Base-by-base conservation (phyloP, 2,329 filamentous ascomycete genomes). In the Alternaria sp. region DNA sequence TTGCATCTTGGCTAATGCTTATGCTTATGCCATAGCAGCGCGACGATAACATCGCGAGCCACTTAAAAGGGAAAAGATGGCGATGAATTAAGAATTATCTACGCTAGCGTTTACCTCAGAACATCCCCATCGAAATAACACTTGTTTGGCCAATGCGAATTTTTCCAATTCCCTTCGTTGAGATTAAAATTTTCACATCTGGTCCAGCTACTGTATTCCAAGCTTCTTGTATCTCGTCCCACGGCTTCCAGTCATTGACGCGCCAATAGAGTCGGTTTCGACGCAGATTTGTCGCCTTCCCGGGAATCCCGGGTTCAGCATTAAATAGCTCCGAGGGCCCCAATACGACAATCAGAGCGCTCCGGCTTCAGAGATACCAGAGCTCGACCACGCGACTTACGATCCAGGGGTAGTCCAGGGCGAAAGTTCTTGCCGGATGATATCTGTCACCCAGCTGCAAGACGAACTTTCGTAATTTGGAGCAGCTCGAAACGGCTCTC, bases 291-390 rank as follows among this genome's bases (percentile, higher is more conserved):
- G 41, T 28, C 36, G 41, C 44, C 14, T 58, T 49, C 26, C 42
- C 17, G 41, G 41, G 33, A 28, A 58, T 13, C 10, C 31, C 31
- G 11, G 31, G 31, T 33, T 33, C 10, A 11, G 10, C 11, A 11
- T 33, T 33, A 10, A 10, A 10, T 11, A 17, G 9, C 17, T 17
- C 14, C 33, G 40, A 8, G 9, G 3, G 8, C 40, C 31, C 10
- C 37, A 26, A 21, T 8, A 14, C 13, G 46, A 39, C 23, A 46
- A 45, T 46, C 54, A 28, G 42, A 13, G 42, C 36, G 33, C 52
- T 8, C 55, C 55, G 14, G 49, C n/a, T 42, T 53, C 48, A 10
- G 17, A 58, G 26, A 48, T 58, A 58, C 55, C 55, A 58, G n/a
- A 58, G 41, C 37, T 58, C 55, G 33, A 54, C 17, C 28, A 29